phyloP scores from a whole-genome alignment of 2,329 filamentous ascomycete species.

The Alternaria ventricosa region DNA sequence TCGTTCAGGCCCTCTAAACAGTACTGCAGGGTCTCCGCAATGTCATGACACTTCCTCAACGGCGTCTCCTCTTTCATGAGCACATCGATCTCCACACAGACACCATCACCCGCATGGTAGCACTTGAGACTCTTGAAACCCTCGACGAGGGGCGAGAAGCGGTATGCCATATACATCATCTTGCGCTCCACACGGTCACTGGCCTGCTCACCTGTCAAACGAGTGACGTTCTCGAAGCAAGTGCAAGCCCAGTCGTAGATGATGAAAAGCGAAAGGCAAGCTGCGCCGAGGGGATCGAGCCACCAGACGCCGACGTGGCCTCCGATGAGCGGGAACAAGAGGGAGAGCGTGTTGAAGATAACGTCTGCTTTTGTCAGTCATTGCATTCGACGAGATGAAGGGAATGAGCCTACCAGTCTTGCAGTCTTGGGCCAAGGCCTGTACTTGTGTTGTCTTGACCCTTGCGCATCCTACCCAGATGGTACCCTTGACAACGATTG shows the following conservation, averaged over 20 bases:
- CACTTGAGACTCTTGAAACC: slow-evolving; percentile 63
- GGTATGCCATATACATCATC: slow-evolving; percentile 65
- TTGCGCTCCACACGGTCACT: slow-evolving; percentile 61
- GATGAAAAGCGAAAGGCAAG: slow-evolving; percentile 69
- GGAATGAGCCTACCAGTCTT: slow-evolving; percentile 45
- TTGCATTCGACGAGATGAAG: too few relatives aligned
- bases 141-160: slow-evolving; percentile 61
- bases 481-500: slow-evolving; percentile 64
- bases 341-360: slow-evolving; percentile 68
- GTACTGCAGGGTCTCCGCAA: slow-evolving; percentile 69
- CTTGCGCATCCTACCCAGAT: slow-evolving; percentile 66
- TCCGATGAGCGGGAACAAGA: slow-evolving; percentile 68
- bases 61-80: slow-evolving; percentile 62
- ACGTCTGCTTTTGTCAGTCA: slow-evolving; percentile 58
- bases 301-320: slow-evolving; percentile 67
- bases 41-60: slow-evolving; percentile 62
- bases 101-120: slow-evolving; percentile 68
- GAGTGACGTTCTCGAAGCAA: slow-evolving; percentile 64
- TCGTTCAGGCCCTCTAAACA: slow-evolving; percentile 63
- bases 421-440: slow-evolving; percentile 68
- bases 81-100: slow-evolving; percentile 69
- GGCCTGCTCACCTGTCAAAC: slow-evolving; percentile 65
- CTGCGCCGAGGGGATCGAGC: slow-evolving; percentile 69
- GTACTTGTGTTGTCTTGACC: slow-evolving; percentile 69
- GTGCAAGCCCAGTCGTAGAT: slow-evolving; percentile 73